Evolutionary conservation across 139 green algal genomes (phyloP).

Genomic region (Chlorella sorokiniana): DNA sequence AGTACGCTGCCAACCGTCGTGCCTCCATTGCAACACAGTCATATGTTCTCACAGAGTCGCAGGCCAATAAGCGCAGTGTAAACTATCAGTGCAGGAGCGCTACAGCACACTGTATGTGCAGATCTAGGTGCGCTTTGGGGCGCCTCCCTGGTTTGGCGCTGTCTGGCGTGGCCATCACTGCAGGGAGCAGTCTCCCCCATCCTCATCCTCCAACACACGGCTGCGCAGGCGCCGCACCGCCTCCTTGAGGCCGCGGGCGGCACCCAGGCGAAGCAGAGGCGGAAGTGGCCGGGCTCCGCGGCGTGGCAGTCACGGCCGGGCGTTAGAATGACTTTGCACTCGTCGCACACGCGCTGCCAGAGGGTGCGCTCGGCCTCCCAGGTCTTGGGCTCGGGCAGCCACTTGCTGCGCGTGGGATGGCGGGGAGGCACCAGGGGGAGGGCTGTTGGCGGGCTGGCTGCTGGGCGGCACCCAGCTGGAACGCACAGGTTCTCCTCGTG

Average conservation of each 20-base stretch:
- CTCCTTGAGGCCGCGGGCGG: constrained; percentile 45
- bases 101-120: no score
- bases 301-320: constrained; percentile 65
- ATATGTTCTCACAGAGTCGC: no score
- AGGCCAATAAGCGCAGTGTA: no score
- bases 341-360: constrained; percentile 58
- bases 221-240: constrained; percentile 45
- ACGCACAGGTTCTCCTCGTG: no score
- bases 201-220: background rate
- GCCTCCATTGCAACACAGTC: no score
- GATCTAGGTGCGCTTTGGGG: no score
- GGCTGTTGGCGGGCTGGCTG: no score
- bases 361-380: constrained; percentile 71
- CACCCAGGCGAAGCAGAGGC: constrained; percentile 79
- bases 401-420: no score
- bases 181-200: background rate
- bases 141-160: no score
- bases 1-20: no score
- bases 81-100: background rate
- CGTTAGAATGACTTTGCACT: constrained; percentile 43
- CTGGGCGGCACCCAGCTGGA: background rate
- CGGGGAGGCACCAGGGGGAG: no score
- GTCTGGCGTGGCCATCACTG: background rate
- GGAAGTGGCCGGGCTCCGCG: constrained; percentile 74
- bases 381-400: constrained; percentile 33